Conservation (phyloP, 805 yeast species). For the Cyberlindnera galapagoensis region DNA sequence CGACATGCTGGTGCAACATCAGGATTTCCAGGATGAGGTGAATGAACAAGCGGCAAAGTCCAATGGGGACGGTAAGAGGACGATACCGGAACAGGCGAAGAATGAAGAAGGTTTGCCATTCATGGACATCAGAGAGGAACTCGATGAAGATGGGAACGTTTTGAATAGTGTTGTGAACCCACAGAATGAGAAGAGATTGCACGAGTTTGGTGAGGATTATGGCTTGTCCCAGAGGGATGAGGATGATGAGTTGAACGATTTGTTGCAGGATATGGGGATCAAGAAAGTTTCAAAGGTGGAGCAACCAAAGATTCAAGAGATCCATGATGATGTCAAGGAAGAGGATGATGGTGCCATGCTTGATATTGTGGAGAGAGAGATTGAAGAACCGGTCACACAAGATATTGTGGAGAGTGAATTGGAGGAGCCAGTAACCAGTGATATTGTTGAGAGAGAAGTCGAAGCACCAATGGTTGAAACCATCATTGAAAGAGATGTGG, state of each 20-base stretch:
- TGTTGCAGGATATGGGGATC: conserved; percentile 23
- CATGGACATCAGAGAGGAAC: conserved; percentile 77
- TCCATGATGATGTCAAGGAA: conserved; percentile 1
- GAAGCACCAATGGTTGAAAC: too few species aligned
- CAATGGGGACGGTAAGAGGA: conserved; percentile 1
- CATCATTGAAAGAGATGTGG: too few species aligned
- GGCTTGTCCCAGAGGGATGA: conserved; percentile 5
- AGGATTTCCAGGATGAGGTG: conserved; percentile 7
- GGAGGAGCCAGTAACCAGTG: not conserved
- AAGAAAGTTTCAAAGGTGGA: conserved; percentile 1
- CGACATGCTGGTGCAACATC: conserved; percentile 16
- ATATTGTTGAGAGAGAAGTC: not conserved
- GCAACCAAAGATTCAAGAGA: conserved; percentile 11
- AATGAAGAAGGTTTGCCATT: conserved; percentile 52
- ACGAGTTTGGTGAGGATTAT: conserved; percentile 18
- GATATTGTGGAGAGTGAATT: conserved; percentile 3
- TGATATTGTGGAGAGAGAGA: conserved; percentile 1
- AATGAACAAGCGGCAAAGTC: conserved; percentile 1
- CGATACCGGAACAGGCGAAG: conserved; percentile 10
- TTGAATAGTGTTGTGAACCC: conserved; percentile 39
- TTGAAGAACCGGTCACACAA: not conserved
- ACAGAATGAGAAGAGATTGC: conserved; percentile 23
- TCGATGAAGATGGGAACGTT: conserved; percentile 80
- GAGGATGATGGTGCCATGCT: conserved; percentile 1
- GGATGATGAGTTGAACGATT: conserved; percentile 26